Percentiles rank a stretch among this genome's conserved stretches.
These are phyloP conservation scores for Gracilaria gracilis DNA, from an alignment of 23 red algal genomes.

Conservation along the genomic window DNA sequence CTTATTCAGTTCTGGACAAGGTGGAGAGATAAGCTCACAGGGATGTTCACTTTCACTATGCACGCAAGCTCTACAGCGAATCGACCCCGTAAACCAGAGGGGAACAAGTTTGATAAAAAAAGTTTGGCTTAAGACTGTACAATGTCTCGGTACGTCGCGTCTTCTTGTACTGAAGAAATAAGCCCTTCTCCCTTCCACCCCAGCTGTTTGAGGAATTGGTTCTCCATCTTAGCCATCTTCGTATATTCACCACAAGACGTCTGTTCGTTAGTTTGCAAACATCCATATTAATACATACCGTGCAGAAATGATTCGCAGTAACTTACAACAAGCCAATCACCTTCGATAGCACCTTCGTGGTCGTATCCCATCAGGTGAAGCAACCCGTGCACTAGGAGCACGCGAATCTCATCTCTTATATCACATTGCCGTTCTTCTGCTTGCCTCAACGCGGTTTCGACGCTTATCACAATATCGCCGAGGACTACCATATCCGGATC, in stretches of 20 bases:
- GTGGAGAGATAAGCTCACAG: too few species aligned
- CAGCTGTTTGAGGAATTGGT: slow-evolving; percentile 34
- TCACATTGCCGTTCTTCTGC: slow-evolving; percentile 44
- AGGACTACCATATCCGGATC: slow-evolving; percentile 61
- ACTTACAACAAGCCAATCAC: slow-evolving; percentile 71
- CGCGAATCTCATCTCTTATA: slow-evolving; percentile 75
- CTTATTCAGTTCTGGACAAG: too few species aligned
- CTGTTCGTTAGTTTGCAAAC: background rate
- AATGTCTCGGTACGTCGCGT: slow-evolving; percentile 24
- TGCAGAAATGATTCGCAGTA: background rate
- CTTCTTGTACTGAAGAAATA: slow-evolving; percentile 33
- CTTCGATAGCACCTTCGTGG: slow-evolving; percentile 73
- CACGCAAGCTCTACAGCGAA: too few species aligned
- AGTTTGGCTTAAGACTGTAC: slow-evolving; percentile 1
- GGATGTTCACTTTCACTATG: too few species aligned
- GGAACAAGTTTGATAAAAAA: too few species aligned
- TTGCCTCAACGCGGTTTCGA: slow-evolving; percentile 70
- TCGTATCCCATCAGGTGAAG: slow-evolving; percentile 97
- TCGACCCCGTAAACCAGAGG: too few species aligned
- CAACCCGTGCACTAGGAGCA: slow-evolving; percentile 92
- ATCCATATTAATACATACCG: background rate
- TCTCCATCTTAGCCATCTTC: slow-evolving; percentile 68
- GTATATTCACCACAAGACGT: background rate
- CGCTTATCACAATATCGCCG: slow-evolving; percentile 92
- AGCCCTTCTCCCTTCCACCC: slow-evolving; percentile 68